phyloP scores from a whole-genome alignment of 441 rosid species.

The Syzygium malaccense region DNA sequence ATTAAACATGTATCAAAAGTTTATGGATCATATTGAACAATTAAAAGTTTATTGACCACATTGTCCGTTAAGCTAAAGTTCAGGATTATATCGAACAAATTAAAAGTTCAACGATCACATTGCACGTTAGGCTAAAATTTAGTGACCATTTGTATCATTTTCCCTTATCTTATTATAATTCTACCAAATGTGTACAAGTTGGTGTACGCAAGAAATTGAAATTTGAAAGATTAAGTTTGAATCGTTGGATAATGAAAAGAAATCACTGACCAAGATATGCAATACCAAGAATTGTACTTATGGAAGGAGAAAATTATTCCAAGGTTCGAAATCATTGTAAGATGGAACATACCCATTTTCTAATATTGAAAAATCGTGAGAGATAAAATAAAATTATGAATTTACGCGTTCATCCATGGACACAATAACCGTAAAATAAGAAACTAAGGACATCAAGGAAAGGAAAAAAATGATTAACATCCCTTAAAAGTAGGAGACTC shows the following conservation, averaged over 20 bases:
- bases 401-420: not conserved
- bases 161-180: not conserved
- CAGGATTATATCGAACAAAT: too few species aligned
- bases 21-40: too few species aligned
- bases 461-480: not conserved
- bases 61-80: too few species aligned
- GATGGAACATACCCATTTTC: not conserved
- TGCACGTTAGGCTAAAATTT: too few species aligned
- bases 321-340: not conserved
- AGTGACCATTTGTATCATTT: too few species aligned
- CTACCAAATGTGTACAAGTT: not conserved
- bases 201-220: not conserved
- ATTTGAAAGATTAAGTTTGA: not conserved
- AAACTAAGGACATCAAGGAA: not conserved
- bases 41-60: too few species aligned
- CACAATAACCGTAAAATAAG: not conserved
- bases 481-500: not conserved
- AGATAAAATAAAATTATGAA: not conserved
- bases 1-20: too few species aligned
- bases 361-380: not conserved
- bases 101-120: too few species aligned
- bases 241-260: not conserved
- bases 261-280: not conserved
- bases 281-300: not conserved
- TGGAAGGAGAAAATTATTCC: not conserved